These are phyloP conservation scores for Talaromyces sp. DNA, from an alignment of 2,329 filamentous ascomycete genomes.

Conservation along the genomic window DNA sequence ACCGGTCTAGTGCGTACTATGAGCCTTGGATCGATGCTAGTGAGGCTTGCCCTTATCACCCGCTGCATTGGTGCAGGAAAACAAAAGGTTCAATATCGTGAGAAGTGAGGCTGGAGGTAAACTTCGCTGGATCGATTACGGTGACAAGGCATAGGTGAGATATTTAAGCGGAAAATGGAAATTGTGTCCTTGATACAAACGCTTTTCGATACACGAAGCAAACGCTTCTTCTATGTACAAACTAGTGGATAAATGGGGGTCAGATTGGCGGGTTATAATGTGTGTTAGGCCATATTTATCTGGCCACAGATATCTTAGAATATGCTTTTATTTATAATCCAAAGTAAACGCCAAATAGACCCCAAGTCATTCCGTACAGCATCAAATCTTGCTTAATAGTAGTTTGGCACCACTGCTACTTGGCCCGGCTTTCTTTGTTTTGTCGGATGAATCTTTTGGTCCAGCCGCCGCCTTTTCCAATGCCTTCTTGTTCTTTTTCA, in stretches of 20 bases:
- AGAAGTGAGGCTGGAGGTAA: background rate
- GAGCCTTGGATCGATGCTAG: background rate
- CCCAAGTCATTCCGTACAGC: background rate
- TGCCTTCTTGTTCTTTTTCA: slow-evolving; percentile 70
- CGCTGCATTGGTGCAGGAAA: background rate
- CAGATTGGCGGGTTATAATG: no score
- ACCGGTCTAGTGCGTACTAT: background rate
- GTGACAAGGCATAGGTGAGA: background rate
- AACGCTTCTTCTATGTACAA: slow-evolving; percentile 14
- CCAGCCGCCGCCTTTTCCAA: slow-evolving; percentile 58
- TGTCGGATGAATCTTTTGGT: slow-evolving; percentile 52
- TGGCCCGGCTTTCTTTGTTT: slow-evolving; percentile 35
- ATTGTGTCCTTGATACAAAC: background rate
- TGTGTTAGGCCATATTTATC: no score
- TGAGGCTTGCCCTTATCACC: background rate
- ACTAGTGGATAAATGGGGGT: no score
- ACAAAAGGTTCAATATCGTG: background rate
- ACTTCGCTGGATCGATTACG: background rate
- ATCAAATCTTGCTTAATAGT: slow-evolving; percentile 37
- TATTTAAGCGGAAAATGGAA: background rate
- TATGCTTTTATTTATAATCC: slow-evolving; percentile 12
- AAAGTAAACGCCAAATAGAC: background rate
- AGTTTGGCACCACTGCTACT: slow-evolving; percentile 47
- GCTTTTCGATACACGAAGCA: slow-evolving; percentile 3
- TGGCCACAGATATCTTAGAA: background rate